Base-by-base conservation (phyloP, 768 basidiomycete genomes). In the Lepiota subincarnata region DNA sequence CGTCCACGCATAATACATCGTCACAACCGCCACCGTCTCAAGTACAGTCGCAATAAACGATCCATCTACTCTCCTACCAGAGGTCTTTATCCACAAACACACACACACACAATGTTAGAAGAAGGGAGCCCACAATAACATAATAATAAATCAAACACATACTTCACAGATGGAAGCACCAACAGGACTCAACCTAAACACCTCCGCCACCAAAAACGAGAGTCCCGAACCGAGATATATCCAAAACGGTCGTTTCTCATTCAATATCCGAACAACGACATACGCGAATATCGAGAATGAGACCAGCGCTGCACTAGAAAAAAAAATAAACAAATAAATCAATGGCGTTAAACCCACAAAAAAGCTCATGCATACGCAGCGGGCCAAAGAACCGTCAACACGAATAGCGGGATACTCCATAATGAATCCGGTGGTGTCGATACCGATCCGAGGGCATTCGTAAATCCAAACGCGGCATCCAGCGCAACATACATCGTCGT, bases 1-100 rank as follows among this genome's bases (percentile, higher is more conserved):
- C 63, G 73, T 69, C 91, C 91, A 92, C 12, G 78, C 88, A 26
- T 80, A 62, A 65, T 80, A 89, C 12, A 92, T 56, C 3, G 76
- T 64, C 7, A 68, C 75, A 1, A 92, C 79, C 0, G 85, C 68
- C 1, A 75, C 79, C 0, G 87, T 87, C 62, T 92, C 87, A 37
- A 92, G 72, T 8, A 91, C 56, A 0, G 91, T 91, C 2, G 86
- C 83, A 24, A 93, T 65, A 66, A 93, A 93, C 3, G 85, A 81
- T 6, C 88, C 88, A 66, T 94, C 92, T n/a, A 93, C 71, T 64
- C 80, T 83, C 28, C 67, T 65, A 49, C 75, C 71, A 14, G 87
- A 72, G 18, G 75, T 75, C 77, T 83, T 24, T 24, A 2, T 24
- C 5, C 24, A 24, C 5, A 2, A 2, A 24, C 24, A 24, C 24